Conservation (phyloP, 2,329 filamentous ascomycete species). For the Neonectria faginata region DNA sequence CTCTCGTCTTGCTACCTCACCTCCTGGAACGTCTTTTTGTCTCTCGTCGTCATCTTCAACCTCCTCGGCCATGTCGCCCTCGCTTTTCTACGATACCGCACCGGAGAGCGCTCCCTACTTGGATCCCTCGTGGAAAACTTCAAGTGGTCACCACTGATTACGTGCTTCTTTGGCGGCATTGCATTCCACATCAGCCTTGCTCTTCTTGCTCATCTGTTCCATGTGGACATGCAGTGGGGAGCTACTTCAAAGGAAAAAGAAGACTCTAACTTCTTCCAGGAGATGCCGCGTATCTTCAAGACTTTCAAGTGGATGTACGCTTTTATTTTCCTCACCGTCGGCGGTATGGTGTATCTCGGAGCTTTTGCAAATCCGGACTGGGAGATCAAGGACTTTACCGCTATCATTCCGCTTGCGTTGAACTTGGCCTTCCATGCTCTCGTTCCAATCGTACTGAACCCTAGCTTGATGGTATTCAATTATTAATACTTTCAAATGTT, state of each 20-base stretch:
- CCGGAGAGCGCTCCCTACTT: constrained; percentile 64
- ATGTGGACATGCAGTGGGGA: constrained; percentile 61
- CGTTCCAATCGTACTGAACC: constrained; percentile 15
- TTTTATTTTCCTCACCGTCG: constrained; percentile 59
- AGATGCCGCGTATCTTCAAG: constrained; percentile 65
- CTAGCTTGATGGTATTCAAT: constrained; percentile 24
- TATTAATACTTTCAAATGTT: neutral
- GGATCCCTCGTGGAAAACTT: constrained; percentile 58
- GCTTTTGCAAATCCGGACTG: constrained; percentile 63
- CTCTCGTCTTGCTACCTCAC: constrained; percentile 76
- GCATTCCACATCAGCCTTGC: constrained; percentile 57
- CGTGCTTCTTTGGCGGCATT: constrained; percentile 58
- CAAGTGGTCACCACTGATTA: constrained; percentile 70
- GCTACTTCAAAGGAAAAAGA: constrained; percentile 70
- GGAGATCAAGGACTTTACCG: constrained; percentile 68
- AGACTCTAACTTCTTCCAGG: constrained; percentile 66
- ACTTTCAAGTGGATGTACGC: constrained; percentile 66
- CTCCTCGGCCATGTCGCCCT: constrained; percentile 70
- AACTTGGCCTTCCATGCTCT: constrained; percentile 55
- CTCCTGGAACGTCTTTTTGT: constrained; percentile 73
- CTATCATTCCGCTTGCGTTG: constrained; percentile 68
- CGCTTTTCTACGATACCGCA: constrained; percentile 72
- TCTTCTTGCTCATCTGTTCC: constrained; percentile 57
- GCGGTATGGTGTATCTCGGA: constrained; percentile 61
- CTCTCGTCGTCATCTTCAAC: constrained; percentile 74